Base-by-base conservation (phyloP, 306 rosid genomes). In the Rosa chinensis region DNA sequence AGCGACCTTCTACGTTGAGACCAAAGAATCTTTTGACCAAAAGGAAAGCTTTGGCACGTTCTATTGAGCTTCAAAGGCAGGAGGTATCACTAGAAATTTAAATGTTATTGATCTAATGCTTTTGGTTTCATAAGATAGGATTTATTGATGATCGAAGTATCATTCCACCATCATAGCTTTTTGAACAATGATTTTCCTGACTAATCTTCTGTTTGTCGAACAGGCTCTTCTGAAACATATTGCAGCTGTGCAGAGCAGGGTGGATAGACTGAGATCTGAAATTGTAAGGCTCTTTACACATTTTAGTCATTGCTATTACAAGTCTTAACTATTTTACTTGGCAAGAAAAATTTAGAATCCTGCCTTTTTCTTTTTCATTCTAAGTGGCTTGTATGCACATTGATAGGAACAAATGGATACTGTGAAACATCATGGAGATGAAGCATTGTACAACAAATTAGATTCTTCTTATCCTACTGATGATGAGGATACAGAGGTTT, bases 21-120 rank as follows among this genome's bases (percentile, higher is more conserved):
- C 99, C 98, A 47, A 95, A 88, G 90, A 95, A 93, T 90, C 98
- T 95, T 76, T 90, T 95, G 83, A 93, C 99, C 32, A 95, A 95
- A 87, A 88, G 99, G 89, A 95, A 93, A 90, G 99, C 98, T 62
- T 78, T 93, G 66, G 98, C 99, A 43, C 96, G 96, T 64, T 95
- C 98, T 13, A 95, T 95, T 66, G 99, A 95, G 89, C 91, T 95
- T 63, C 99, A 95, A 83, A 87, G 98, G 70, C 98, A 81, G 7
- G 97, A 95, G 96, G 99, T 94, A 89, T 25, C 58, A 10, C 55
- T 77, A 59, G n/a, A 45, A 35, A 80, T 55, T 67, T 74, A 72
- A 44, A 35, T 68, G 77, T 75, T 44, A 53, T 32, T 63, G 4
- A 32, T 53, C 74, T 59, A 74, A 49, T 2, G 52, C 11, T 76